Conservation (phyloP, 352 stramenopile genomes). For the Salisapilia sapeloensis region DNA sequence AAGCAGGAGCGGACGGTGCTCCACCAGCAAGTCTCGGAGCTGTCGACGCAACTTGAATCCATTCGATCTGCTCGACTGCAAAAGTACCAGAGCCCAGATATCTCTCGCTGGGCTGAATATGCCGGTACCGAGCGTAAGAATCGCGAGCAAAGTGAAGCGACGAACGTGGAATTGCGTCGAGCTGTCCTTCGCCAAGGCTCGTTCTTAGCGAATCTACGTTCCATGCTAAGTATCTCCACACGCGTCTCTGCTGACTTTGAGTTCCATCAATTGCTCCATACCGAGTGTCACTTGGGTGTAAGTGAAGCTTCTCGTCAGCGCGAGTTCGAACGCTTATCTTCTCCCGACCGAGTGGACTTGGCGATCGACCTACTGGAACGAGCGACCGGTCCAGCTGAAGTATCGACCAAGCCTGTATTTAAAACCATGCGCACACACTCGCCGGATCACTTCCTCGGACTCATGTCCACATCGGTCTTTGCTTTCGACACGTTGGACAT, state of each 20-base stretch:
- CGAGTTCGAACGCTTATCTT: constrained; percentile 6
- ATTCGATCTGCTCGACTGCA: no score
- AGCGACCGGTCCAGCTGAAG: background rate
- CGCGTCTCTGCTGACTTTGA: constrained; percentile 16
- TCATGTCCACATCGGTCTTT: constrained; percentile 18
- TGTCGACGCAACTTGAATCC: no score
- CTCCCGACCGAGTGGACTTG: constrained; percentile 11
- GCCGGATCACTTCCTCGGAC: constrained; percentile 13
- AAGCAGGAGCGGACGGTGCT: no score
- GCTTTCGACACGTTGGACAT: constrained; percentile 12
- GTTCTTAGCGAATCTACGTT: constrained; percentile 21
- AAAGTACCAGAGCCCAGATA: no score
- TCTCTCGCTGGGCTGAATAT: constrained; percentile 15
- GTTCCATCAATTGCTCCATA: constrained; percentile 32
- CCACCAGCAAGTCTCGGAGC: no score
- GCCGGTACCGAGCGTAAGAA: constrained; percentile 14
- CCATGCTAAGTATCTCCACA: constrained; percentile 11
- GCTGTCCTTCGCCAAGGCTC: constrained; percentile 24
- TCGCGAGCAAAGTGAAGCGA: constrained; percentile 11
- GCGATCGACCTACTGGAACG: constrained; percentile 4
- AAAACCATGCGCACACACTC: constrained; percentile 7
- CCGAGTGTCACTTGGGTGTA: constrained; percentile 21
- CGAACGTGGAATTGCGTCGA: constrained; percentile 30
- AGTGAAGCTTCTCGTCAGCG: constrained; percentile 5
- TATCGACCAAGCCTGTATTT: no score